Evolutionary conservation across 768 basidiomycete genomes (phyloP), one percentile per base, ranked within the genome.

Genomic region (Lentinula detonsa): DNA sequence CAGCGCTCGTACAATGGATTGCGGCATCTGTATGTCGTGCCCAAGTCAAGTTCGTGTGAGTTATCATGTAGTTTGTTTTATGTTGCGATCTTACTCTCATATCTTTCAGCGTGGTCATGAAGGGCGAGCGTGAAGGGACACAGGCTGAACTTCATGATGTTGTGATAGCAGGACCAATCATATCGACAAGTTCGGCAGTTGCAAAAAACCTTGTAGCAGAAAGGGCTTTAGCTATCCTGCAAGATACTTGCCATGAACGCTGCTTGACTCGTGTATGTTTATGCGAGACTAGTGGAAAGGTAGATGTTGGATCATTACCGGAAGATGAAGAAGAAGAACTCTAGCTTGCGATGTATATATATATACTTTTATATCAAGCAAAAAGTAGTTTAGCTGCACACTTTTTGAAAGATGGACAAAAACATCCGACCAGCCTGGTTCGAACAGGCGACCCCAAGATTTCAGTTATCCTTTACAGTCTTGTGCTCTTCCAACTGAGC

Each of bases 121-220:
- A 67, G 51, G 49, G 68, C 45, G 42, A 66, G 56, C 46, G 60
- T 64, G 81, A 85, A 35, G 81, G 83, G 18, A 73, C 87, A 50
- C 76, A 79, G 0, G 81, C 90, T 37, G 57, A 83, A 39, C 81
- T 88, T 16, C 91, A 92, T 64, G 86, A 76, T 11, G 67, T 67
- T 5, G 71, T 75, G 5, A 71, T 91, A 34, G 80, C 76, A 2
- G 87, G 86, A 0, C 89, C 90, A 2, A 76, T 91, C 35, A 73
- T 83, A 10, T 84, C 84, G 9, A 65, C 75, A 5, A 90, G 84
- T 62, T 71, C 78, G 39, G 76, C 78, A 1, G 75, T 89, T n/a
- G 85, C 88, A 3, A 89, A 85, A 67, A 85, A 85, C 33, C 77
- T 85, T 49, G 88, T 85, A 1, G 80, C 89, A 1, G 87, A 89